Base-by-base conservation (phyloP, 345 rosid genomes). In the Luvunga scandens region DNA sequence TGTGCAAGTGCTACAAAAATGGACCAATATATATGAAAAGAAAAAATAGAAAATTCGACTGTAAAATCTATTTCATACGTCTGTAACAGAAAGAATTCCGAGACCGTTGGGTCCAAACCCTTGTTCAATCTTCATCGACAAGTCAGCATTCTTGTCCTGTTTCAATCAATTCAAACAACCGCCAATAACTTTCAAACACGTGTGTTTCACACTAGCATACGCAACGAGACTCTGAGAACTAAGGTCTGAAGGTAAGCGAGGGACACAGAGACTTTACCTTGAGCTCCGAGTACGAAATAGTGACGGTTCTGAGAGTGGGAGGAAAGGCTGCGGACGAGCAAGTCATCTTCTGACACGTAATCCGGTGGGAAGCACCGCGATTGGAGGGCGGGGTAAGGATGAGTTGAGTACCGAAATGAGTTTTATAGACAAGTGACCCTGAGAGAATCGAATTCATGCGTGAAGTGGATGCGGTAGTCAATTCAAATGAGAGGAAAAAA, bases 31-130 rank as follows among this genome's bases (percentile, higher is more conserved):
- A 42, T 42, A 42, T 42, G 48, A 39, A 39, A 39, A 39, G 2
- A 9, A 2, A 9, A 39, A 6, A 39, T 7, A 36, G 45, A 42
- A 42, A 10, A 9, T 42, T 42, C 12, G 1, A 7, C 8, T 18
- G n/a, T n/a, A 70, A 45, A 64, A 57, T 27, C 25, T 8, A 14
- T 22, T 18, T 4, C 76, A 7, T 88, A 92, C 99, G 69, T 86
- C 91, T 21, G 89, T 83, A 76, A 95, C 79, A 22, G 97, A 85
- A 56, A 95, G 82, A 75, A 95, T 93, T 65, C 99, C 99, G 34
- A 93, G 90, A 50, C 96, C 99, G 59, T 87, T 85, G 21, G 94
- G 91, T 86, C 99, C 98, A 66, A 95, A 90, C 42, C 94, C 99
- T 83, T 89, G 79, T 82, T 90, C 94, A 75, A 95, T 95, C 88